Evolutionary conservation across 805 yeast genomes (phyloP).

Genomic region (Maudiozyma barnettii): DNA sequence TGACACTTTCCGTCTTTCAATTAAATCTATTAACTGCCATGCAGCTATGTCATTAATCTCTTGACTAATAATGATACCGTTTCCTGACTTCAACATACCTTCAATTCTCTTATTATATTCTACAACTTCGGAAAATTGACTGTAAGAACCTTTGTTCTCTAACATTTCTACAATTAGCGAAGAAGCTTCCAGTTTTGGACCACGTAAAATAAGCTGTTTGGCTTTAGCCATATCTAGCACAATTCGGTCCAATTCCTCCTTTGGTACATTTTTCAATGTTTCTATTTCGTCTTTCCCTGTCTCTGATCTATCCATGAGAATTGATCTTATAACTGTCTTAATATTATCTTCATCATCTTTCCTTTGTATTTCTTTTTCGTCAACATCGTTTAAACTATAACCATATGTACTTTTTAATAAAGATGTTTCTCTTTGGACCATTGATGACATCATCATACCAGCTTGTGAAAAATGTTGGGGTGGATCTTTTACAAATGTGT

Average conservation of each 20-base stretch:
- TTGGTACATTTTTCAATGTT: conserved; percentile 33
- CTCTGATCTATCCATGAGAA: conserved; percentile 25
- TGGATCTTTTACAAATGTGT: conserved; percentile 32
- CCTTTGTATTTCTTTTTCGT: conserved; percentile 5
- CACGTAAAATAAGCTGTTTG: conserved; percentile 45
- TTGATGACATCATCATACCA: conserved; percentile 49
- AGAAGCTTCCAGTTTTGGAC: conserved; percentile 31
- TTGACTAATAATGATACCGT: conserved; percentile 48
- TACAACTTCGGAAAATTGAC: conserved; percentile 38
- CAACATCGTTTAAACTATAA: conserved; percentile 15
- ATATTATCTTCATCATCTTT: conserved; percentile 19
- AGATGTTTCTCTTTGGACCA: conserved; percentile 59
- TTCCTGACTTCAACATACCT: conserved; percentile 34
- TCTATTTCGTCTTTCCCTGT: conserved; percentile 23
- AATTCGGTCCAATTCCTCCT: conserved; percentile 40
- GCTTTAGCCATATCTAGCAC: conserved; percentile 38
- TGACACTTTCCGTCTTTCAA: conserved; percentile 35
- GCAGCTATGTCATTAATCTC: conserved; percentile 53
- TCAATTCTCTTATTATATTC: conserved; percentile 36
- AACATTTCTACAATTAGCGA: conserved; percentile 16
- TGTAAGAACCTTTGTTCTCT: conserved; percentile 23
- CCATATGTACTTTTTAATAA: conserved; percentile 40
- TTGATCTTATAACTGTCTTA: conserved; percentile 29
- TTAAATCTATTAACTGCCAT: conserved; percentile 48
- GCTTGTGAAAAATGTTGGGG: conserved; percentile 21